Percentiles rank a stretch among this genome's conserved stretches.
phyloP scores from a whole-genome alignment of 495 filamentous ascomycete genomes.

The Daldinia grandis region DNA sequence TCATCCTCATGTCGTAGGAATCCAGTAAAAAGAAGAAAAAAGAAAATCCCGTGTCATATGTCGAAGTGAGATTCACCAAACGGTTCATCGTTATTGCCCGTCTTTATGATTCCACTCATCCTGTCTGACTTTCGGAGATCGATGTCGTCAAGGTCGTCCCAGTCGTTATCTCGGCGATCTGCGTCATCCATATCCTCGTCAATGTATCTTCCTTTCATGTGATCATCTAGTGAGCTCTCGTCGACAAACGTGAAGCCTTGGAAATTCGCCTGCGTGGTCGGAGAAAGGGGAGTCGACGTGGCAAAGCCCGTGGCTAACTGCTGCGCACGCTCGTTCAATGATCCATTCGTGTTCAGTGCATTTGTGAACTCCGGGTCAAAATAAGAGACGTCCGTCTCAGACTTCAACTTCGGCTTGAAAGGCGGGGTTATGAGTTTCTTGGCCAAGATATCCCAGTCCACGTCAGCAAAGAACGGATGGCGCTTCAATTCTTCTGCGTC shows the following conservation, averaged over 20 bases:
- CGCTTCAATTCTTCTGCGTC: constrained; percentile 95
- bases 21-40: constrained; percentile 10
- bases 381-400: constrained; percentile 93
- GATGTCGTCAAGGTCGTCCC: constrained; percentile 56
- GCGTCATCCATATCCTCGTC: constrained; percentile 74
- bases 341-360: constrained; percentile 81
- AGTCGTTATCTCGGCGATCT: constrained; percentile 58
- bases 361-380: constrained; percentile 99
- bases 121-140: constrained; percentile 61
- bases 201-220: constrained; percentile 70
- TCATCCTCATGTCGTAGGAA: constrained; percentile 28
- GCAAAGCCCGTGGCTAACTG: constrained; percentile 78
- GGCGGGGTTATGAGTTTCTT: constrained; percentile 95
- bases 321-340: constrained; percentile 88
- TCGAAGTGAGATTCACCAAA: constrained; percentile 81
- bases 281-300: constrained; percentile 88
- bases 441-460: constrained; percentile 86
- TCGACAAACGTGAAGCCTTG: constrained; percentile 98
- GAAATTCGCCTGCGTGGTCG: constrained; percentile 97
- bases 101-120: constrained; percentile 79
- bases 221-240: constrained; percentile 93
- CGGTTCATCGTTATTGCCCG: constrained; percentile 71
- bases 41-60: constrained; percentile 40
- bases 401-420: constrained; percentile 97
- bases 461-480: constrained; percentile 92